Evolutionary conservation across 2,329 filamentous ascomycete genomes (phyloP).

Genomic region (Sarocladiaceae sp.): DNA sequence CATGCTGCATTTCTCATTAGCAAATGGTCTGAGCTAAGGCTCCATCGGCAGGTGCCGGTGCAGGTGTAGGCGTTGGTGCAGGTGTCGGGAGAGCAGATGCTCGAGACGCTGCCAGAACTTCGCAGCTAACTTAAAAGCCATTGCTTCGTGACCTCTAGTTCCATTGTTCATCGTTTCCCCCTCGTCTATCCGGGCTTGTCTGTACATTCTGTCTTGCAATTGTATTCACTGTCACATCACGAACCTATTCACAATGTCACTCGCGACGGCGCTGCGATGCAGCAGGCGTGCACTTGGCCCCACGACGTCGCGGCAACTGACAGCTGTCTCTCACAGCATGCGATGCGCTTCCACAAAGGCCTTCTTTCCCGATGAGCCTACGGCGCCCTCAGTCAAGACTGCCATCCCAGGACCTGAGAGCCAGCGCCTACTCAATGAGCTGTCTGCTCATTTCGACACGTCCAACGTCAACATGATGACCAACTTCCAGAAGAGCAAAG

Average conservation of each 20-base stretch:
- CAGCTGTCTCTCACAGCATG: neutral
- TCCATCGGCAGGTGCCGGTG: neutral
- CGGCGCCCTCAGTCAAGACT: conserved; percentile 46
- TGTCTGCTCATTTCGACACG: conserved; percentile 77
- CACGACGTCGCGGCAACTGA: neutral
- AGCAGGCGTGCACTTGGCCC: neutral
- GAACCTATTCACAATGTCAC: neutral
- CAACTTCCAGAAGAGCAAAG: conserved; percentile 66
- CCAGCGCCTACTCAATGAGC: conserved; percentile 60
- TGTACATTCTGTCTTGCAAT: neutral
- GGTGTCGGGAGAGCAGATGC: too few species aligned
- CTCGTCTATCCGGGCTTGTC: neutral
- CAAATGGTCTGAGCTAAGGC: neutral
- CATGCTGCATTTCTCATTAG: too few species aligned
- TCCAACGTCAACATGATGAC: conserved; percentile 77
- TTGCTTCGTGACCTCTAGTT: too few species aligned
- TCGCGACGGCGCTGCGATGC: neutral
- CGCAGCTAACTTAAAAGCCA: too few species aligned
- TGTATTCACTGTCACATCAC: neutral
- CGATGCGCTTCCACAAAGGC: conserved; percentile 29
- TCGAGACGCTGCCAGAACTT: too few species aligned
- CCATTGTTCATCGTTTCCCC: neutral
- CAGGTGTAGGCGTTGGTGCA: too few species aligned
- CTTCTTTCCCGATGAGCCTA: conserved; percentile 44
- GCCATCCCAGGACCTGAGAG: conserved; percentile 70